Evolutionary conservation across 768 basidiomycete genomes (phyloP).

Genomic region (Epithele typhae): DNA sequence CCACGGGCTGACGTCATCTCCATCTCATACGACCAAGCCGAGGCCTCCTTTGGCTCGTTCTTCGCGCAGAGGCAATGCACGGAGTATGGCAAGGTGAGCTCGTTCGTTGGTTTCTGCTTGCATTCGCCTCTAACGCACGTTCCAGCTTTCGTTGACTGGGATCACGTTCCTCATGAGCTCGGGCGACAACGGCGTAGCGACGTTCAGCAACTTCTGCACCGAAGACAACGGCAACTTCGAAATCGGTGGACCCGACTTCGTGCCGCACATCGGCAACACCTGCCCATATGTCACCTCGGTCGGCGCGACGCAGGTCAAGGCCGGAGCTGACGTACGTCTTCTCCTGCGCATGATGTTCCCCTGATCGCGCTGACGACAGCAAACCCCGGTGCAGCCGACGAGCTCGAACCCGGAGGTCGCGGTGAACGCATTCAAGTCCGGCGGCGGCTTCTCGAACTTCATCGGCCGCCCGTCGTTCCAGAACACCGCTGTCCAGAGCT

Average conservation of each 20-base stretch:
- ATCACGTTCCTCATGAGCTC: conserved; percentile 36
- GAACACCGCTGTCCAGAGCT: conserved; percentile 17
- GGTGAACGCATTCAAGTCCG: conserved; percentile 25
- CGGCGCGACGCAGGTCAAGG: conserved; percentile 24
- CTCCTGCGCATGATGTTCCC: too few relatives aligned
- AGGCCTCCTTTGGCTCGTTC: background rate
- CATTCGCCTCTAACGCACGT: too few relatives aligned
- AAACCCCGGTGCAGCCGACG: too few relatives aligned
- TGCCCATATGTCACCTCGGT: conserved; percentile 38
- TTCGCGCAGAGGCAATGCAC: conserved; percentile 32
- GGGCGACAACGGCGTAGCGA: conserved; percentile 38
- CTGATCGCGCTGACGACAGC: too few relatives aligned
- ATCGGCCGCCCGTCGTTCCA: conserved; percentile 37
- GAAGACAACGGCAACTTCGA: too few relatives aligned
- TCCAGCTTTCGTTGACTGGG: conserved; percentile 25
- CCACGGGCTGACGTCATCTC: conserved; percentile 34
- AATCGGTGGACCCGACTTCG: too few relatives aligned
- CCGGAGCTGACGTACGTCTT: too few relatives aligned
- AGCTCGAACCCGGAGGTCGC: conserved; percentile 27
- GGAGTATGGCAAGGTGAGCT: conserved; percentile 36
- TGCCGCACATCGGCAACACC: conserved; percentile 1
- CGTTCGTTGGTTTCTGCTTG: too few relatives aligned
- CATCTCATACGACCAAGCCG: conserved; percentile 28
- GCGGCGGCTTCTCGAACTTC: conserved; percentile 38
- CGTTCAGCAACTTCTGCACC: too few relatives aligned